Conservation (phyloP, 192 early-diverging fungal species). For the Umbelopsis ramanniana region DNA sequence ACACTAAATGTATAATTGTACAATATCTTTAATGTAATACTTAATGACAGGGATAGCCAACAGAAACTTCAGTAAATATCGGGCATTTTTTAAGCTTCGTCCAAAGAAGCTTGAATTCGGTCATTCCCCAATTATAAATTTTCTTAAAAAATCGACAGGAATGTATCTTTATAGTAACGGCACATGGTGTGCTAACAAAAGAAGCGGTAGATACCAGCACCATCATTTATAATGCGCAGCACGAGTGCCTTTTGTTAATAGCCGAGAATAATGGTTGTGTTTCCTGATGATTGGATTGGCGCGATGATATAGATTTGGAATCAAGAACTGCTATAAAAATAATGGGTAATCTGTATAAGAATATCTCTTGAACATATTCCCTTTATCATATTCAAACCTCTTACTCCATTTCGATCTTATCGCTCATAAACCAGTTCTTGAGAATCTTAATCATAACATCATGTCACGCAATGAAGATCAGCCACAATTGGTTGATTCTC, state of each 20-base stretch:
- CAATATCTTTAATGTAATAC: background rate
- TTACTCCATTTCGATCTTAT: too few species aligned
- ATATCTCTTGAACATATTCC: too few species aligned
- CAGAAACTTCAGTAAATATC: background rate
- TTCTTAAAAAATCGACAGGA: background rate
- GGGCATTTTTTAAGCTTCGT: background rate
- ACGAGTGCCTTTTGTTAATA: background rate
- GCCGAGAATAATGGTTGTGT: too few species aligned
- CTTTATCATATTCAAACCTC: too few species aligned
- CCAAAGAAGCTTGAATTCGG: background rate
- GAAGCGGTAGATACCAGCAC: background rate
- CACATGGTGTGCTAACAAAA: background rate
- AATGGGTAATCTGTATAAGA: too few species aligned
- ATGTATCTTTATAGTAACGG: background rate
- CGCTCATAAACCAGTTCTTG: background rate
- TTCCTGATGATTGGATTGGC: too few species aligned
- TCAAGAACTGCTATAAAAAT: too few species aligned
- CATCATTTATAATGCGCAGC: background rate
- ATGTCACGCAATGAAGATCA: conserved; percentile 6
- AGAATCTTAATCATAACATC: background rate
- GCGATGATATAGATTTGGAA: too few species aligned
- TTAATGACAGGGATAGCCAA: background rate
- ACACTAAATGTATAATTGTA: background rate
- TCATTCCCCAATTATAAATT: background rate
- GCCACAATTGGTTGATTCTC: background rate